A percentile compares a stretch with the other conserved stretches of the same genome.
Conservation (phyloP, 805 yeast genomes). For the Pichia insulana region DNA sequence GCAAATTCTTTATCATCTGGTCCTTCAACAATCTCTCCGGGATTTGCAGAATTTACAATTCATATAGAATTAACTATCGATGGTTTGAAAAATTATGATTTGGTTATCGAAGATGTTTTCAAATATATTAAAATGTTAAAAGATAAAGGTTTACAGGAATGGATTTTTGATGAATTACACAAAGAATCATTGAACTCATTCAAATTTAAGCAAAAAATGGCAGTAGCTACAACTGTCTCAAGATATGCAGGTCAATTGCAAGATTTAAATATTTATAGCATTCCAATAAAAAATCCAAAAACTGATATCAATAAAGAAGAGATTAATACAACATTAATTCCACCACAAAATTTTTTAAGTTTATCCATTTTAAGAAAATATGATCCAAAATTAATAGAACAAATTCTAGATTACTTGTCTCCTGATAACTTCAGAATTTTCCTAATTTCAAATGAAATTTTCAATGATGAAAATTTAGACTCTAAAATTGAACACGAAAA, state of each 20-base stretch:
- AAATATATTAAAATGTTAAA: slow-evolving; percentile 63
- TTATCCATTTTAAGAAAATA: slow-evolving; percentile 46
- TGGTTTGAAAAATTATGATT: slow-evolving; percentile 59
- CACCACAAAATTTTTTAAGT: slow-evolving; percentile 56
- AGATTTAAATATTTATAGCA: slow-evolving; percentile 18
- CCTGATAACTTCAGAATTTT: slow-evolving; percentile 54
- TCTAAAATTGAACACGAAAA: slow-evolving; percentile 45
- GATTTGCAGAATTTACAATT: slow-evolving; percentile 57
- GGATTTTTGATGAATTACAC: slow-evolving; percentile 72
- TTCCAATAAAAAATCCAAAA: slow-evolving; percentile 14
- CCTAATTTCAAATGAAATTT: slow-evolving; percentile 40
- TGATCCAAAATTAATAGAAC: slow-evolving; percentile 43
- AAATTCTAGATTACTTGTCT: slow-evolving; percentile 41
- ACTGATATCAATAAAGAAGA: slow-evolving; percentile 1
- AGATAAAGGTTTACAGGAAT: slow-evolving; percentile 54
- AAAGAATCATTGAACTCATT: slow-evolving; percentile 63
- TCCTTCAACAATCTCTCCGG: slow-evolving; percentile 53
- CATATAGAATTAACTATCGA: slow-evolving; percentile 67
- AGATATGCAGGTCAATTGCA: slow-evolving; percentile 25
- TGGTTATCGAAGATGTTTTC: slow-evolving; percentile 51
- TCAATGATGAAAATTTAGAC: slow-evolving; percentile 36
- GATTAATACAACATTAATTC: slow-evolving; percentile 32
- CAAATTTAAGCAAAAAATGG: slow-evolving; percentile 69
- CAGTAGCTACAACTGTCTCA: slow-evolving; percentile 68
- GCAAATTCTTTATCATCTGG: slow-evolving; percentile 77